Conservation (phyloP, 768 basidiomycete species). For the Gyrodon lividus region DNA sequence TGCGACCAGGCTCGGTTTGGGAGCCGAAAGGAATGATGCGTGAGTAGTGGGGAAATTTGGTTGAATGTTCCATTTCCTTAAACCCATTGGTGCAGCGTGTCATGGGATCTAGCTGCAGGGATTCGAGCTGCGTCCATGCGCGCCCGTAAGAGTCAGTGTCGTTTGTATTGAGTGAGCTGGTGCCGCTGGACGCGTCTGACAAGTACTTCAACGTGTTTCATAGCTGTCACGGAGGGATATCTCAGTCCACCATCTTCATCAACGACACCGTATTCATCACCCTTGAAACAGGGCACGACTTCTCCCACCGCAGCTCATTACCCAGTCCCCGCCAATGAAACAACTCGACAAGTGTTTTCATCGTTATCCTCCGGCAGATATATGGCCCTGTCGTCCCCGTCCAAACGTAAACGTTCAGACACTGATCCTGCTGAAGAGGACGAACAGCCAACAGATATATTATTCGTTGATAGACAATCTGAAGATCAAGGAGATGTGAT, state of each 20-base stretch:
- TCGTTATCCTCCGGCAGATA: conserved; percentile 33
- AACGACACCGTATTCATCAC: conserved; percentile 16
- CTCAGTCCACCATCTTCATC: conserved; percentile 38
- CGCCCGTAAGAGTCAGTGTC: conserved; percentile 56
- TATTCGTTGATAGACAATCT: conserved; percentile 18
- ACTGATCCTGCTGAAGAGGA: conserved; percentile 22
- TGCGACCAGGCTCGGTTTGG: conserved; percentile 22
- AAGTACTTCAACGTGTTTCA: conserved; percentile 23
- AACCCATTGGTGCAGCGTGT: conserved; percentile 32
- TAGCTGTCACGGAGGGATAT: conserved; percentile 67
- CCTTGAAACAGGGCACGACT: conserved; percentile 29
- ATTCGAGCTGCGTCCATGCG: conserved; percentile 59
- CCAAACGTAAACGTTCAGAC: conserved; percentile 35
- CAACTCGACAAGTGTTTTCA: conserved; percentile 48
- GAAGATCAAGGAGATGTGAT: conserved; percentile 23
- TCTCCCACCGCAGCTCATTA: conserved; percentile 29
- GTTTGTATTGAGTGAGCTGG: conserved; percentile 3
- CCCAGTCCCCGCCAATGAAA: conserved; percentile 58
- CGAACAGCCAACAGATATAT: conserved; percentile 14
- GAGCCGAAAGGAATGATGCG: conserved; percentile 22
- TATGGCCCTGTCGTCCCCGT: conserved; percentile 31
- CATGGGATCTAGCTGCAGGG: conserved; percentile 50
- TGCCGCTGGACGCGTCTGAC: conserved; percentile 29
- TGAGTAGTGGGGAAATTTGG: conserved; percentile 19
- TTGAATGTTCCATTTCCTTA: conserved; percentile 11